Percentiles rank a stretch among this genome's conserved stretches.
Evolutionary conservation across 2,329 filamentous ascomycete genomes (phyloP).

Genomic region (Monosporascus sp.): DNA sequence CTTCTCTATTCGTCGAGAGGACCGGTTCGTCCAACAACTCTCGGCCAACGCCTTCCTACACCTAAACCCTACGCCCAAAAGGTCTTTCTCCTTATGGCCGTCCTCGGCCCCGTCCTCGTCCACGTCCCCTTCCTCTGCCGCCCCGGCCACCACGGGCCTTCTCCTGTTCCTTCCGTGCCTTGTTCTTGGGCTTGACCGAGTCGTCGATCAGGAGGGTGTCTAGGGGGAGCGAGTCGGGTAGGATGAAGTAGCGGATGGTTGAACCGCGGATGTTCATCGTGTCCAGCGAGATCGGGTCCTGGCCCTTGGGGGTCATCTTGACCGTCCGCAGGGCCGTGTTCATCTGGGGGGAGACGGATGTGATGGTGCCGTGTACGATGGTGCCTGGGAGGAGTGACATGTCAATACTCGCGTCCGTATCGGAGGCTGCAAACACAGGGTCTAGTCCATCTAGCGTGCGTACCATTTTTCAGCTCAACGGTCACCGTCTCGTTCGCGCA

Average conservation of each 20-base stretch:
- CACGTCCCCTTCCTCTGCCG: slow-evolving; percentile 46
- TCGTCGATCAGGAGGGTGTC: slow-evolving; percentile 96
- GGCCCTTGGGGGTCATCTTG: slow-evolving; percentile 89
- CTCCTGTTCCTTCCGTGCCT: slow-evolving; percentile 84
- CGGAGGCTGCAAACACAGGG: too few relatives aligned
- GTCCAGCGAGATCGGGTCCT: slow-evolving; percentile 82
- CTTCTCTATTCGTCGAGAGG: too few relatives aligned
- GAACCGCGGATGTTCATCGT: slow-evolving; percentile 96
- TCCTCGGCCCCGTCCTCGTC: slow-evolving; percentile 49
- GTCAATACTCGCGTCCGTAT: too few relatives aligned
- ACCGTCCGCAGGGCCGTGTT: slow-evolving; percentile 93
- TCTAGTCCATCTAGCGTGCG: slow-evolving; percentile 6
- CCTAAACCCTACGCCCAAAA: too few relatives aligned
- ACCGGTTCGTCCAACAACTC: too few relatives aligned
- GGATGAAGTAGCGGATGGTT: slow-evolving; percentile 93
- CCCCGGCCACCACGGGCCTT: slow-evolving; percentile 40
- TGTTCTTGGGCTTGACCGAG: slow-evolving; percentile 98
- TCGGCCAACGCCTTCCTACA: too few relatives aligned
- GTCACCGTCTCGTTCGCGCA: slow-evolving; percentile 98
- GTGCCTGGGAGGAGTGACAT: slow-evolving; percentile 55
- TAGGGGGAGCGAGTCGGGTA: slow-evolving; percentile 89
- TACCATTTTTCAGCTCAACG: slow-evolving; percentile 97
- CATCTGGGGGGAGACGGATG: slow-evolving; percentile 96
- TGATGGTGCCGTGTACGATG: slow-evolving; percentile 94
- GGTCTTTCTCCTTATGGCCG: slow-evolving; percentile 14